phyloP scores from a whole-genome alignment of 2,329 filamentous ascomycete genomes.

The Boeremia lycopersici region DNA sequence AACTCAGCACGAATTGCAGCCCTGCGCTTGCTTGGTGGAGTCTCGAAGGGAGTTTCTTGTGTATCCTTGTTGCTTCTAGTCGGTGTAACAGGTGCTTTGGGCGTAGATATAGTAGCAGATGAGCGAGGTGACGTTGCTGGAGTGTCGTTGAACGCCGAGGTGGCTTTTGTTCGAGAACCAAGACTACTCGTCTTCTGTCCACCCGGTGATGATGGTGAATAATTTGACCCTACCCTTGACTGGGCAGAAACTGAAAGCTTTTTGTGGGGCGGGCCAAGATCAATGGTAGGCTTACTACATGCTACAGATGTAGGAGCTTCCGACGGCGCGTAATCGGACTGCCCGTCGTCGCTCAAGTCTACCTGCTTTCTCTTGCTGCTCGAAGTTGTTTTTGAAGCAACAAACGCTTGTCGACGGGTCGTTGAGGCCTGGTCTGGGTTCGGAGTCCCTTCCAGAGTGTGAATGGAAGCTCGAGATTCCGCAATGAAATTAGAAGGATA shows the following conservation, averaged over 20 bases:
- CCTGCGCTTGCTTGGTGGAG: neutral
- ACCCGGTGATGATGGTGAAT: too few relatives aligned
- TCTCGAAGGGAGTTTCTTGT: neutral
- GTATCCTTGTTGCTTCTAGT: neutral
- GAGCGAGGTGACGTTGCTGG: neutral
- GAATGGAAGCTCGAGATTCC: slow-evolving; percentile 9
- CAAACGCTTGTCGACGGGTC: neutral
- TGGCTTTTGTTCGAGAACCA: slow-evolving; percentile 11
- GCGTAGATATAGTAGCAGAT: neutral
- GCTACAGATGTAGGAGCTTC: neutral
- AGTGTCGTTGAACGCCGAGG: neutral
- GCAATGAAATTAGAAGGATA: neutral
- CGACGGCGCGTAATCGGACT: neutral
- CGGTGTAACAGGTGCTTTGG: neutral
- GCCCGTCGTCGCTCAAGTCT: slow-evolving; percentile 7
- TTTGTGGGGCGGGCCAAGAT: neutral
- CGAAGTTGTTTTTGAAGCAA: neutral
- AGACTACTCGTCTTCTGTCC: slow-evolving; percentile 11
- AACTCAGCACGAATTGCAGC: neutral
- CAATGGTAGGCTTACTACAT: neutral
- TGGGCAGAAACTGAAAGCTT: neutral
- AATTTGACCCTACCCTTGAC: too few relatives aligned
- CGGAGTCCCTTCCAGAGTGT: neutral
- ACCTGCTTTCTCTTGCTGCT: slow-evolving; percentile 5
- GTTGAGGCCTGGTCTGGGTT: neutral